Base-by-base conservation (phyloP, 352 stramenopile species). In the Sclerospora graminicola region DNA sequence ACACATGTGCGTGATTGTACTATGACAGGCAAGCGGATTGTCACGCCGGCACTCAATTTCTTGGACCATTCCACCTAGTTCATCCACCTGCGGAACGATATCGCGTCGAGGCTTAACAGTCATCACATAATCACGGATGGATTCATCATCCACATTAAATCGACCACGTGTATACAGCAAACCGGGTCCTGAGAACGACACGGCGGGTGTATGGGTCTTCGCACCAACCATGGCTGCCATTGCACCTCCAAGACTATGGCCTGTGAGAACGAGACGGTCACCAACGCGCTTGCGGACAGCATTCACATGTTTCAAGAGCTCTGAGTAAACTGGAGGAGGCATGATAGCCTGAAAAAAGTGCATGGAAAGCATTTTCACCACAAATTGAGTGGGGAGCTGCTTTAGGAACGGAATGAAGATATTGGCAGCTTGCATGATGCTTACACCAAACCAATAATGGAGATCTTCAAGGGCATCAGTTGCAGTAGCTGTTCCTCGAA, bases 361-460 rank as follows among this genome's bases (percentile, higher is more conserved):
- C 68, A 91, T 84, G 7, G 79, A 89, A 4, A 91, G 63, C 63
- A 93, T 76, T 27, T 89, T 36, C 10, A 93, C 82, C 14, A 93
- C 78, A 50, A 90, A 91, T 32, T 60, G 28, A 16, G 47, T 69
- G 8, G 82, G 82, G 14, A 91, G 60, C 36, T 93, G 79, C 51
- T 89, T 93, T 29, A 93, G 55, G 54, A 93, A 90, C 34, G 76
- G 79, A 16, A 93, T 55, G 40, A 91, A 91, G 35, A 87, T 70
- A 61, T 91, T 85, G 2, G 75, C 77, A 4, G 73, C 72, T 48
- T 91, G 79, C 82, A 93, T 93, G 59, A 90, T 77, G 37, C 61
- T 83, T 37, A 93, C 80, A 14, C 79, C 82, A 34, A 93, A 90
- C 79, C 82, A 90, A 46, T 70, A 93, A 54, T 93, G 79, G 14